Percentiles rank a stretch among this genome's conserved stretches.
These are phyloP conservation scores for Vitis labrusca DNA, from an alignment of 164 flowering plant genomes.

Conservation along the genomic window DNA sequence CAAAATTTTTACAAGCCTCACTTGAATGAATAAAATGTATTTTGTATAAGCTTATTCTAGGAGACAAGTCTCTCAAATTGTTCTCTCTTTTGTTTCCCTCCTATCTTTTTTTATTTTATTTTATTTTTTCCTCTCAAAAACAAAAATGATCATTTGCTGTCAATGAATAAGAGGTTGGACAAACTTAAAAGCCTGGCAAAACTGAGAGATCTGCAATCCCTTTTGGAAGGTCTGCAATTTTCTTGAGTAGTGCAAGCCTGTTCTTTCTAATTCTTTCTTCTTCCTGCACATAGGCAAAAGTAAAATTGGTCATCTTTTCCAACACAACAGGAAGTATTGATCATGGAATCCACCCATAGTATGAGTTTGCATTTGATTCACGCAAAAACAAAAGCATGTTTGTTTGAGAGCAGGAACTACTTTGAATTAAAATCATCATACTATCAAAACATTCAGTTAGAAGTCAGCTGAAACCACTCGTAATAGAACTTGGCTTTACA, in stretches of 20 bases:
- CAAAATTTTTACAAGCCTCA: conserved; percentile 13
- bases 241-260: conserved; percentile 78
- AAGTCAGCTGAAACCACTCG: too few relatives aligned
- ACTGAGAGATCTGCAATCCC: conserved; percentile 84
- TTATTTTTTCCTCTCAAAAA: not conserved
- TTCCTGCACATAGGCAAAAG: conserved; percentile 48
- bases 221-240: conserved; percentile 81
- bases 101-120: not conserved
- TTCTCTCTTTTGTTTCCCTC: not conserved
- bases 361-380: not conserved
- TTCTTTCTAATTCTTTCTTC: conserved; percentile 79
- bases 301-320: not conserved
- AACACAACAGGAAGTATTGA: not conserved
- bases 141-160: not conserved
- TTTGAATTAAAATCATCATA: too few relatives aligned
- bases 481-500: too few relatives aligned
- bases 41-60: not conserved
- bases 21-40: not conserved
- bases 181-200: conserved; percentile 78
- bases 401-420: not conserved
- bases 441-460: too few relatives aligned
- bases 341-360: not conserved
- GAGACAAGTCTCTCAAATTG: not conserved
- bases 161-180: not conserved
- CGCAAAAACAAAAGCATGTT: not conserved